Evolutionary conservation across 495 filamentous ascomycete genomes (phyloP).

Genomic region (Rhizodiscina lignyota): DNA sequence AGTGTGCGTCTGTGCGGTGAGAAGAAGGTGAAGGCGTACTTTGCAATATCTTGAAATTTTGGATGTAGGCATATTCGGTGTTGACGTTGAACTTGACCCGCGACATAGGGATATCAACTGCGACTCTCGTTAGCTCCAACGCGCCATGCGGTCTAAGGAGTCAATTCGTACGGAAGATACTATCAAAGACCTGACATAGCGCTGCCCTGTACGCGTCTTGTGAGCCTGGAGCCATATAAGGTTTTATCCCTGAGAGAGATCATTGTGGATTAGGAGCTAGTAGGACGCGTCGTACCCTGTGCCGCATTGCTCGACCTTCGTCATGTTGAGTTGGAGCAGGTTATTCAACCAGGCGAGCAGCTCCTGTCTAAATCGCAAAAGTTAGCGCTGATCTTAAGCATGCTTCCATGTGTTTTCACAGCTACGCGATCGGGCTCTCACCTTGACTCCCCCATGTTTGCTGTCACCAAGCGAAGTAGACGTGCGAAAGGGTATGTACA

Average conservation of each 20-base stretch:
- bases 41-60: conserved; percentile 94
- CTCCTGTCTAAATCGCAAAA: conserved; percentile 67
- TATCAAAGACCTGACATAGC: conserved; percentile 92
- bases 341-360: conserved; percentile 93
- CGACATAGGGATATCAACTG: conserved; percentile 86
- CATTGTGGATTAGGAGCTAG: too few relatives aligned
- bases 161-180: conserved; percentile 60
- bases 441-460: not conserved
- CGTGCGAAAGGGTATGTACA: too few relatives aligned
- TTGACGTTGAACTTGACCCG: conserved; percentile 97
- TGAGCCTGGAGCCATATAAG: not conserved
- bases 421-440: conserved; percentile 13
- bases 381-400: too few relatives aligned
- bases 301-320: conserved; percentile 97
- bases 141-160: not conserved
- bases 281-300: conserved; percentile 65
- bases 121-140: conserved; percentile 4
- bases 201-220: conserved; percentile 49
- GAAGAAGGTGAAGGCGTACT: conserved; percentile 37
- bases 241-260: too few relatives aligned
- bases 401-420: too few relatives aligned
- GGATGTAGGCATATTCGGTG: conserved; percentile 89
- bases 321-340: conserved; percentile 91
- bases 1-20: conserved; percentile 1
- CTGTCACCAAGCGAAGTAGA: too few relatives aligned